Evolutionary conservation across 805 yeast genomes (phyloP).

Genomic region (Candida nonsorbophila): DNA sequence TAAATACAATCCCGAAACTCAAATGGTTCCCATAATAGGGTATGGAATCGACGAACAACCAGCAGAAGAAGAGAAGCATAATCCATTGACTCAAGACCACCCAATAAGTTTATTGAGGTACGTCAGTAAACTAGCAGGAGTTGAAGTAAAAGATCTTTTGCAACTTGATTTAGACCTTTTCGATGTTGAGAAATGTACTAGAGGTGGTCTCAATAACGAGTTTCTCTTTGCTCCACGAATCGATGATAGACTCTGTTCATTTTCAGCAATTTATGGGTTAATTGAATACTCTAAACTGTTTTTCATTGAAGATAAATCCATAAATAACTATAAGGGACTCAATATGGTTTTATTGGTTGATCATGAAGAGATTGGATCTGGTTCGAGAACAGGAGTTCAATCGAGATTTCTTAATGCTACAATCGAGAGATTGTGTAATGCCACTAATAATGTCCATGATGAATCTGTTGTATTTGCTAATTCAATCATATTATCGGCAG

Average conservation of each 20-base stretch:
- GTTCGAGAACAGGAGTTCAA: slow-evolving; percentile 33
- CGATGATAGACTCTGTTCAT: slow-evolving; percentile 39
- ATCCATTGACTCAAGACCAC: slow-evolving; percentile 12
- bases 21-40: slow-evolving; percentile 75
- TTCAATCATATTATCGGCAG: slow-evolving; percentile 34
- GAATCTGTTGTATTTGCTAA: slow-evolving; percentile 19
- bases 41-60: slow-evolving; percentile 19
- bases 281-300: slow-evolving; percentile 15
- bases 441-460: slow-evolving; percentile 2
- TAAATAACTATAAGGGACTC: slow-evolving; percentile 21
- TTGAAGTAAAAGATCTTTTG: slow-evolving; percentile 17
- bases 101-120: slow-evolving; percentile 27
- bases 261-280: slow-evolving; percentile 29
- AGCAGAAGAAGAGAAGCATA: slow-evolving; percentile 1
- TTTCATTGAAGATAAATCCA: slow-evolving; percentile 3
- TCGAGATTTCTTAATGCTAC: slow-evolving; percentile 21
- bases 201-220: slow-evolving; percentile 33
- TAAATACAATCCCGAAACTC: slow-evolving; percentile 70
- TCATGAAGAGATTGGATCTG: slow-evolving; percentile 39
- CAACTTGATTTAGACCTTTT: slow-evolving; percentile 32
- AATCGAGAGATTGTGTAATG: slow-evolving; percentile 8
- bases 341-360: slow-evolving; percentile 29
- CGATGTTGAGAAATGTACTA: slow-evolving; percentile 28
- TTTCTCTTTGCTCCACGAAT: slow-evolving; percentile 35
- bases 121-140: slow-evolving; percentile 18